Percentiles rank a stretch among this genome's conserved stretches.
Conservation (phyloP, 768 basidiomycete genomes). For the Boletus tylopilopsis region DNA sequence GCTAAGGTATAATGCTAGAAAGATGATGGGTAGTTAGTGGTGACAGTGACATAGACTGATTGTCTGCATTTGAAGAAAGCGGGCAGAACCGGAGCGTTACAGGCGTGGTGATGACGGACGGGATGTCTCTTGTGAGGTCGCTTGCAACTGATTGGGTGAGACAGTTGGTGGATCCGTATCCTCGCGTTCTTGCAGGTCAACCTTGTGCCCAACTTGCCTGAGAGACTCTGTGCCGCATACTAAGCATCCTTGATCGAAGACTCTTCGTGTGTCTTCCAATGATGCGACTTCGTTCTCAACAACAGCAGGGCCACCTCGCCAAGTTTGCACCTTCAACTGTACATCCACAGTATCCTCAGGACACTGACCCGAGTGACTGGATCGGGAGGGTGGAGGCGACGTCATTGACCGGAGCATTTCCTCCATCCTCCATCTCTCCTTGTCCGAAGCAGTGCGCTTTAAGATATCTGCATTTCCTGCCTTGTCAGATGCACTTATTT, state of each 20-base stretch:
- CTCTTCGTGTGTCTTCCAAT: background rate
- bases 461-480: background rate
- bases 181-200: background rate
- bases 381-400: conserved; percentile 1
- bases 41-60: background rate
- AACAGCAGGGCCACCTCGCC: background rate
- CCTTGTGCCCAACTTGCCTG: background rate
- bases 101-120: background rate
- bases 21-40: background rate
- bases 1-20: conserved; percentile 7
- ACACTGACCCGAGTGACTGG: background rate
- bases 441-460: conserved; percentile 18
- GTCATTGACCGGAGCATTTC: conserved; percentile 19
- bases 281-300: background rate
- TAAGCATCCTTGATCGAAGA: background rate
- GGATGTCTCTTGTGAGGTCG: background rate
- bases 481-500: conserved; percentile 1
- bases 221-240: background rate
- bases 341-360: background rate
- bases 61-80: background rate
- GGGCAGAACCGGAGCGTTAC: background rate
- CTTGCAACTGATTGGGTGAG: background rate
- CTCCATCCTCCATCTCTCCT: conserved; percentile 25
- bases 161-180: background rate
- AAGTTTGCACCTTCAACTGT: conserved; percentile 1